Conservation (phyloP, 2,329 filamentous ascomycete species). For the Endoconidiophora laricicola region DNA sequence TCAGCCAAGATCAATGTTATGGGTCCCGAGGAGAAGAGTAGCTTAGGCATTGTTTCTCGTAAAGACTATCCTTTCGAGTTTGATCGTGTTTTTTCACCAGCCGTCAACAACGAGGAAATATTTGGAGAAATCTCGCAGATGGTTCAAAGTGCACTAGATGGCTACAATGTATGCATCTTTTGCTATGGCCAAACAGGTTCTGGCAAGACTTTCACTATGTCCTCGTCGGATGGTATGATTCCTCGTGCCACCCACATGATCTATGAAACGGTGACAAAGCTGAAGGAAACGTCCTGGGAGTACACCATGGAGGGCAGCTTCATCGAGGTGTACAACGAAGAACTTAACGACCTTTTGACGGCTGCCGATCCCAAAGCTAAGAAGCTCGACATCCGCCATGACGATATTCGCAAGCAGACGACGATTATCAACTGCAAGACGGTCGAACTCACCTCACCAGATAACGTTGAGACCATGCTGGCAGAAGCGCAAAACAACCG, state of each 20-base stretch:
- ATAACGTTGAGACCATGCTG: conserved; percentile 66
- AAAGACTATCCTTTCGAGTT: conserved; percentile 80
- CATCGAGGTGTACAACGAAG: conserved; percentile 96
- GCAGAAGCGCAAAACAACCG: conserved; percentile 69
- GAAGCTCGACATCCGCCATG: conserved; percentile 81
- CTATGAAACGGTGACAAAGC: conserved; percentile 66
- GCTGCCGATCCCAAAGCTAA: conserved; percentile 45
- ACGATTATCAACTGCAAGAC: conserved; percentile 65
- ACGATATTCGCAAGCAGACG: conserved; percentile 66
- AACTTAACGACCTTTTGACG: conserved; percentile 71
- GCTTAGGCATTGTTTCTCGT: conserved; percentile 55
- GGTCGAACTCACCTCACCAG: conserved; percentile 60
- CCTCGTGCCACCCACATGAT: conserved; percentile 86
- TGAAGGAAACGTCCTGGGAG: conserved; percentile 83
- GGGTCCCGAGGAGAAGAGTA: conserved; percentile 70
- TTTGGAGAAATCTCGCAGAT: conserved; percentile 95
- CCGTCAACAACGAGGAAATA: conserved; percentile 63
- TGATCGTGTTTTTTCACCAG: conserved; percentile 76
- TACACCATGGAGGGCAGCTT: conserved; percentile 94
- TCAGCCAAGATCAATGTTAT: conserved; percentile 73
- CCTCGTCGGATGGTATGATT: conserved; percentile 80
- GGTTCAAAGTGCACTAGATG: conserved; percentile 88
- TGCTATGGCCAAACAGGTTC: conserved; percentile 96
- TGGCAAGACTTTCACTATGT: conserved; percentile 96
- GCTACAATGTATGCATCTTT: conserved; percentile 98